Evolutionary conservation across 208 protist species (phyloP).

Genomic region (Trichomonas vaginalis): DNA sequence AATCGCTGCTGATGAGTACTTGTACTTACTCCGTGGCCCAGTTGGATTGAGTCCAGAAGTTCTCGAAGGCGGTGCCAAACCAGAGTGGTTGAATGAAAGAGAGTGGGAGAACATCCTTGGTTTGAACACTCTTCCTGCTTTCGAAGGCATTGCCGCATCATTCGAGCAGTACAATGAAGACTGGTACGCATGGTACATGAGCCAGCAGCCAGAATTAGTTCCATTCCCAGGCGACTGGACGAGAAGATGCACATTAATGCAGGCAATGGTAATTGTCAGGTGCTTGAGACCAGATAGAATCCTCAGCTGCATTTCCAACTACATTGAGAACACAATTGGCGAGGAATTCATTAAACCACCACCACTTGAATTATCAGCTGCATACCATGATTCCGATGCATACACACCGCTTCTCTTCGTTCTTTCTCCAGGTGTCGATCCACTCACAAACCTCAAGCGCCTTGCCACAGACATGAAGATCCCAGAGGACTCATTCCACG

Average conservation of each 20-base stretch:
- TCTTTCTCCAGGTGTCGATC: conserved; percentile 84
- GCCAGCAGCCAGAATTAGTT: conserved; percentile 69
- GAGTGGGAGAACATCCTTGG: conserved; percentile 87
- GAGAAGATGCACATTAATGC: conserved; percentile 57
- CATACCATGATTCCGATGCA: conserved; percentile 66
- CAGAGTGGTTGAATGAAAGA: conserved; percentile 75
- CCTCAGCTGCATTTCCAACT: conserved; percentile 75
- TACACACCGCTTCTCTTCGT: conserved; percentile 86
- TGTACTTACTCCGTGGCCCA: conserved; percentile 84
- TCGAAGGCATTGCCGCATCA: conserved; percentile 52
- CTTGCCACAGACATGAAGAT: conserved; percentile 56
- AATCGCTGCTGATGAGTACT: conserved; percentile 83
- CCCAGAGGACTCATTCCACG: conserved; percentile 51
- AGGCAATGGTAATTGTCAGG: conserved; percentile 84
- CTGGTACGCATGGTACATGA: conserved; percentile 78
- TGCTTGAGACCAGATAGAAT: conserved; percentile 86
- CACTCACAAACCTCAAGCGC: conserved; percentile 64
- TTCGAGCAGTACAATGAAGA: conserved; percentile 76
- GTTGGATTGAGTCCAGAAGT: conserved; percentile 70
- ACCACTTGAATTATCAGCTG: conserved; percentile 73
- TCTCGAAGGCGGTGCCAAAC: conserved; percentile 63
- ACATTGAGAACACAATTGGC: conserved; percentile 75
- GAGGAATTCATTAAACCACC: conserved; percentile 82
- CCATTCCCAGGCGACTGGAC: conserved; percentile 79
- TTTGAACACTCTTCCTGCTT: conserved; percentile 65